Percentiles rank a stretch among this genome's conserved stretches.
Evolutionary conservation across 2,329 filamentous ascomycete genomes (phyloP).

Genomic region (Nannizziopsis barbatae): DNA sequence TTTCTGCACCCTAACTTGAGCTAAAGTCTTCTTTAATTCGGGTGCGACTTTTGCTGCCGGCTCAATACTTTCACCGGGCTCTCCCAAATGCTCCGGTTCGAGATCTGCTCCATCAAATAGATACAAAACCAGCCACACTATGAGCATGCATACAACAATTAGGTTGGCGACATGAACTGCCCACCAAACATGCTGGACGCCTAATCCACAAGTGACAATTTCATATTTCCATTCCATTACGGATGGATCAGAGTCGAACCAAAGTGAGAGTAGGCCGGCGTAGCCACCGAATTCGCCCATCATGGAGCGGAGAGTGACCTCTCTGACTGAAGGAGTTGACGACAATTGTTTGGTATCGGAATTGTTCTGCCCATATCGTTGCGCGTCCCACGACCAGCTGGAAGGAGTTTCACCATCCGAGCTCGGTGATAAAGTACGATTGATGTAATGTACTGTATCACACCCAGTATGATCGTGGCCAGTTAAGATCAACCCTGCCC

Average conservation of each 20-base stretch:
- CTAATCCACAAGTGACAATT: constrained; percentile 65
- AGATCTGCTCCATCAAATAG: not conserved
- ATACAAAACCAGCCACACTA: constrained; percentile 14
- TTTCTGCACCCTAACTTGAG: no score
- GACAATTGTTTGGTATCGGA: not conserved
- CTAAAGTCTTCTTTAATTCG: no score
- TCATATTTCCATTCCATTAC: constrained; percentile 70
- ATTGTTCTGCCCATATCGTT: constrained; percentile 19
- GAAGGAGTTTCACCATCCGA: constrained; percentile 4
- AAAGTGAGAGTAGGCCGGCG: constrained; percentile 73
- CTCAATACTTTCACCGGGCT: no score
- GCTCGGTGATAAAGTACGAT: constrained; percentile 40
- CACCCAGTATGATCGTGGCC: constrained; percentile 95
- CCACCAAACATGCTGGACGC: constrained; percentile 93
- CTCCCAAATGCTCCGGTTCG: not conserved
- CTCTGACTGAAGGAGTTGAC: constrained; percentile 48
- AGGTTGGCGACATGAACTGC: constrained; percentile 65
- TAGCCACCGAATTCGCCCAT: constrained; percentile 96
- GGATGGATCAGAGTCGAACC: constrained; percentile 59
- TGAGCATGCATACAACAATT: constrained; percentile 30
- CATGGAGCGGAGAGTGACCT: constrained; percentile 93
- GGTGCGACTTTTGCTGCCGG: no score
- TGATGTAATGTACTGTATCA: constrained; percentile 73
- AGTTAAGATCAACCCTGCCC: constrained; percentile 70
- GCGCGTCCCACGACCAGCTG: constrained; percentile 29